phyloP scores from a whole-genome alignment of 768 basidiomycete genomes.

The Trametopsis cervina region DNA sequence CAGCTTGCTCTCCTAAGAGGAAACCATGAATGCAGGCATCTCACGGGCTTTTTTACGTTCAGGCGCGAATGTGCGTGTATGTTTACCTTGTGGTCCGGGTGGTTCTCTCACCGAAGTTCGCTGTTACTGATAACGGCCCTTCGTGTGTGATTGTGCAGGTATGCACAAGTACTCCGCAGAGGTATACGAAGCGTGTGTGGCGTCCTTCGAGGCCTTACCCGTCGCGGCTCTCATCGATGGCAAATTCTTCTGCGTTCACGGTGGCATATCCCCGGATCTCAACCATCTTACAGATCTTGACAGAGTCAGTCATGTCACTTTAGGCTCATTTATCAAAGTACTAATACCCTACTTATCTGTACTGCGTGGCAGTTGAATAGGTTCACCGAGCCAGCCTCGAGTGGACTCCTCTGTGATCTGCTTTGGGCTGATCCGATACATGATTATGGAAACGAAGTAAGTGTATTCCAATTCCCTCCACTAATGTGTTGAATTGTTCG shows the following conservation, averaged over 20 bases:
- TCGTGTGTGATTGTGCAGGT: constrained; percentile 36
- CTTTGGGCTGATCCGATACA: constrained; percentile 94
- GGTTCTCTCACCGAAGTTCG: too few species aligned
- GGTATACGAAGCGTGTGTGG: constrained; percentile 90
- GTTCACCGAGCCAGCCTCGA: constrained; percentile 89
- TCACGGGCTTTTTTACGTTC: constrained; percentile 98
- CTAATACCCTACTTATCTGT: not conserved
- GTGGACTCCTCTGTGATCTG: constrained; percentile 88
- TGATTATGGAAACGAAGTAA: constrained; percentile 80
- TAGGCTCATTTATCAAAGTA: constrained; percentile 14
- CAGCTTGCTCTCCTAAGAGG: constrained; percentile 83
- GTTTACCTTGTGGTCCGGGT: constrained; percentile 2
- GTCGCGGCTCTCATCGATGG: constrained; percentile 88
- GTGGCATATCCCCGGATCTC: constrained; percentile 88
- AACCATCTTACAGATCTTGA: constrained; percentile 70
- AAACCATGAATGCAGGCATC: constrained; percentile 95
- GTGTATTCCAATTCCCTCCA: constrained; percentile 19
- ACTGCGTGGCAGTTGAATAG: constrained; percentile 62
- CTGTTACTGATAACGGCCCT: not conserved
- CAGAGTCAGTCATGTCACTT: constrained; percentile 30
- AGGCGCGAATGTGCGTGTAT: constrained; percentile 81
- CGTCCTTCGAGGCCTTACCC: constrained; percentile 86
- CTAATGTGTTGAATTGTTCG: not conserved
- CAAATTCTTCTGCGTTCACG: constrained; percentile 97
- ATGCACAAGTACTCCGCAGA: constrained; percentile 82